phyloP scores from a whole-genome alignment of 2,329 filamentous ascomycete genomes.

The Ceratocystis lukuohia region DNA sequence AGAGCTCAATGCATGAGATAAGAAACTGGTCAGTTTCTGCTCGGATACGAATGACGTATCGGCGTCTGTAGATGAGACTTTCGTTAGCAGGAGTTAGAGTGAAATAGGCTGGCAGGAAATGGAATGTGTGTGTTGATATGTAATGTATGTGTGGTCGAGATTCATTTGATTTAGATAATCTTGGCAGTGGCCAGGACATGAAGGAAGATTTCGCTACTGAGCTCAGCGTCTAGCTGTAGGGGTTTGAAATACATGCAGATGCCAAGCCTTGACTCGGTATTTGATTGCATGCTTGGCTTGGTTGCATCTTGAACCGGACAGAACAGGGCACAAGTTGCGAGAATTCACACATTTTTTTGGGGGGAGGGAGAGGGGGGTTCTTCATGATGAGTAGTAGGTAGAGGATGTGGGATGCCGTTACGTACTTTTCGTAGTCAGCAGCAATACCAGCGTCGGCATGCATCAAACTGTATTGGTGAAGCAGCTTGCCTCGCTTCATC shows the following conservation, averaged over 20 bases:
- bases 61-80: constrained; percentile 30
- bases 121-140: not conserved
- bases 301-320: not conserved
- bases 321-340: not conserved
- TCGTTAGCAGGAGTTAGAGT: not conserved
- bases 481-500: constrained; percentile 40
- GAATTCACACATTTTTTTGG: too few species aligned
- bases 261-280: not conserved
- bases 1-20: constrained; percentile 50
- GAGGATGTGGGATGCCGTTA: constrained; percentile 19
- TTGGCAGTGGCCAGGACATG: not conserved
- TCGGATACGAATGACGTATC: constrained; percentile 57
- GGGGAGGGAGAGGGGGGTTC: too few species aligned
- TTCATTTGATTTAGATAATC: not conserved
- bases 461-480: constrained; percentile 57
- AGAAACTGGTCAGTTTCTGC: constrained; percentile 63
- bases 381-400: not conserved
- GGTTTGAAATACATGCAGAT: not conserved
- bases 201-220: not conserved
- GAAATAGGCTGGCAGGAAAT: not conserved
- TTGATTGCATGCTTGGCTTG: constrained; percentile 6
- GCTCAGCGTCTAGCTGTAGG: constrained; percentile 1
- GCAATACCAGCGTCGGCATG: constrained; percentile 65
- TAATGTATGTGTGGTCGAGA: not conserved
- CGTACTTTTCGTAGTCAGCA: constrained; percentile 56